Evolutionary conservation across 108 stramenopile genomes (phyloP), one percentile per base, ranked within the genome.

Genomic region (Ochromonas danica): DNA sequence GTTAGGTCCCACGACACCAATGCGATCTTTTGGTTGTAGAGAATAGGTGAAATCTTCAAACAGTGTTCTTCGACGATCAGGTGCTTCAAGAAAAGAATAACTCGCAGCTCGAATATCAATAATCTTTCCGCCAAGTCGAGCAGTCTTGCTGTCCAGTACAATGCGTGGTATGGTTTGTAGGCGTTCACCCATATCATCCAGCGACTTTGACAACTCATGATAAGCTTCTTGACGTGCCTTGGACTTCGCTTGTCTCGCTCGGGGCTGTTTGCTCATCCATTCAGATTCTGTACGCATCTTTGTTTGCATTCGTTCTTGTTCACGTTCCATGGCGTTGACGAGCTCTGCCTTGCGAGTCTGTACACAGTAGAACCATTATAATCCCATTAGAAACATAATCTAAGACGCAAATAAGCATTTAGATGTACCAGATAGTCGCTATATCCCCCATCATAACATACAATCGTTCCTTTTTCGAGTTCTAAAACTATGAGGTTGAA

Each of bases 261-360:
- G 72, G 43, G 84, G 84, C 82, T 85, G 84, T 80, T 83, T 83
- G 28, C 82, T 35, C 80, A 83, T 77, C 84, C 84, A 85, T 51
- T 80, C 84, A 62, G 78, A 74, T 80, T 85, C 84, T 25, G n/a
- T 1, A 25, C 78, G 61, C 78, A 79, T 40, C 62, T 78, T 41
- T 77, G 70, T 65, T 78, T 43, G 38, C 80, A 22, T 42, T 84
- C 82, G 36, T 82, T 82, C 31, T 62, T 41, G 57, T 74, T 78
- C 84, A 1, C 62, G 61, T 3, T 79, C 82, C 27, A 78, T 77
- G 25, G 79, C 82, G 28, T 61, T 42, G 41, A 84, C 43, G 25
- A 80, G 70, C 33, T 78, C 84, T 6, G 77, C 84, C 67, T n/a
- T n/a, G n/a, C n/a, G n/a, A n/a, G n/a, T n/a, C n/a, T n/a, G n/a